Evolutionary conservation across 2,329 filamentous ascomycete genomes (phyloP).

Genomic region (Scytalidium sp.): DNA sequence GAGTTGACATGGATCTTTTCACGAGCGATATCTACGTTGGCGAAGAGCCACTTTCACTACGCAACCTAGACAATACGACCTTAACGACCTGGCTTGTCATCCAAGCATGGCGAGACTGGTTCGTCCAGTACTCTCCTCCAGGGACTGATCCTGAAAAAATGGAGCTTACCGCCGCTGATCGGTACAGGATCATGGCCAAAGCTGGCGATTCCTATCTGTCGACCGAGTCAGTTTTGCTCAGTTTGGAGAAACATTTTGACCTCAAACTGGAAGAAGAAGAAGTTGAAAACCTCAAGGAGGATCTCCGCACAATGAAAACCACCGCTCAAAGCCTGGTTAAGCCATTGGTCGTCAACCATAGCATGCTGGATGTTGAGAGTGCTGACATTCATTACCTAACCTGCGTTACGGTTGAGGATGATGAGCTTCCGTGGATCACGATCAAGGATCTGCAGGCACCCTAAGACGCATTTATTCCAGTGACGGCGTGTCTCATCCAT

Average conservation of each 20-base stretch:
- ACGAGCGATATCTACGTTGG: slow-evolving; percentile 7
- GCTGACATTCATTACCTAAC: slow-evolving; percentile 19
- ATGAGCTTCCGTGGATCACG: slow-evolving; percentile 19
- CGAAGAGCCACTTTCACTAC: slow-evolving; percentile 3
- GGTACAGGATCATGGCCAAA: slow-evolving; percentile 16
- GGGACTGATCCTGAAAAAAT: neutral
- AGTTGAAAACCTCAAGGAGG: slow-evolving; percentile 6
- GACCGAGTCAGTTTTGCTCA: neutral
- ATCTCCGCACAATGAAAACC: slow-evolving; percentile 17
- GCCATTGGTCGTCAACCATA: slow-evolving; percentile 15
- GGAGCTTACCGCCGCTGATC: slow-evolving; percentile 1
- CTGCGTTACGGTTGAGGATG: slow-evolving; percentile 15
- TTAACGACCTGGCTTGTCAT: slow-evolving; percentile 14
- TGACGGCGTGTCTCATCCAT: neutral
- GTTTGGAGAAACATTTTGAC: neutral
- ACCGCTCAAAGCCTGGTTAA: slow-evolving; percentile 15
- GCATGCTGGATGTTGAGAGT: slow-evolving; percentile 15
- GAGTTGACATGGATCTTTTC: slow-evolving; percentile 12
- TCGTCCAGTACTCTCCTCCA: slow-evolving; percentile 4
- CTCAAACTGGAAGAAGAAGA: slow-evolving; percentile 2
- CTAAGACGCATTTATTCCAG: neutral
- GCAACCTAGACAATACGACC: slow-evolving; percentile 17
- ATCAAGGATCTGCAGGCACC: neutral
- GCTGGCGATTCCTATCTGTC: slow-evolving; percentile 20
- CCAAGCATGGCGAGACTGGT: slow-evolving; percentile 23